Evolutionary conservation across 306 rosid genomes (phyloP).

Genomic region (Citrullus mucosospermus): DNA sequence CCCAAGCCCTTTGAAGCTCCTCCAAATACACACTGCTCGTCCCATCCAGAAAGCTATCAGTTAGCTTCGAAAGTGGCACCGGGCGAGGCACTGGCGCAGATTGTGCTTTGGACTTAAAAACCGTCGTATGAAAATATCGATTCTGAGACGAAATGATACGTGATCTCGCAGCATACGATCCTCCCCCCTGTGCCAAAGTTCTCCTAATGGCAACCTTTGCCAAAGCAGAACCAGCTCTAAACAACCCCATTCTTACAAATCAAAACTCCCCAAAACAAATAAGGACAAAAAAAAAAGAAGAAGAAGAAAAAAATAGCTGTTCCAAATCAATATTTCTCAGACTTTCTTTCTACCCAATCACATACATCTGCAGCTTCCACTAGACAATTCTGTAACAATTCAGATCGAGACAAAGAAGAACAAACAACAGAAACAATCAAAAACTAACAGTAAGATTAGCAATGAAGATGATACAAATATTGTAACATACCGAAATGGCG

Average conservation of each 20-base stretch:
- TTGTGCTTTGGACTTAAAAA: slow-evolving; percentile 43
- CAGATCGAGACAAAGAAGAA: neutral
- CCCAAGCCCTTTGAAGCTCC: slow-evolving; percentile 99
- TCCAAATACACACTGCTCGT: slow-evolving; percentile 90
- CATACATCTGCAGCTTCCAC: neutral
- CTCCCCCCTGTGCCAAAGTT: slow-evolving; percentile 38
- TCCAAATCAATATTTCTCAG: neutral
- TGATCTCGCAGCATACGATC: slow-evolving; percentile 41
- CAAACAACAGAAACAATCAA: neutral
- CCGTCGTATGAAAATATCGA: slow-evolving; percentile 50
- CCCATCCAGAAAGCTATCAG: slow-evolving; percentile 90
- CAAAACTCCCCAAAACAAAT: neutral
- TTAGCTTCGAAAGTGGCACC: slow-evolving; percentile 85
- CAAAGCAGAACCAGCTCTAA: slow-evolving; percentile 60
- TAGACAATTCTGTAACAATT: neutral
- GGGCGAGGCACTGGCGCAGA: slow-evolving; percentile 70
- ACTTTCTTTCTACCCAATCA: neutral
- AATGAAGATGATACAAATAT: neutral
- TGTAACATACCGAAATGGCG: neutral
- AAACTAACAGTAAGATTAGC: neutral
- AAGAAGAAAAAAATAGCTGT: too few species aligned
- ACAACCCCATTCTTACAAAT: slow-evolving; percentile 60
- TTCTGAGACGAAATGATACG: slow-evolving; percentile 36
- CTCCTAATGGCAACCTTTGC: slow-evolving; percentile 62
- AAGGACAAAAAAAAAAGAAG: neutral